Conservation (phyloP, 257 asterid species). For the Solanum lycopersicoides region DNA sequence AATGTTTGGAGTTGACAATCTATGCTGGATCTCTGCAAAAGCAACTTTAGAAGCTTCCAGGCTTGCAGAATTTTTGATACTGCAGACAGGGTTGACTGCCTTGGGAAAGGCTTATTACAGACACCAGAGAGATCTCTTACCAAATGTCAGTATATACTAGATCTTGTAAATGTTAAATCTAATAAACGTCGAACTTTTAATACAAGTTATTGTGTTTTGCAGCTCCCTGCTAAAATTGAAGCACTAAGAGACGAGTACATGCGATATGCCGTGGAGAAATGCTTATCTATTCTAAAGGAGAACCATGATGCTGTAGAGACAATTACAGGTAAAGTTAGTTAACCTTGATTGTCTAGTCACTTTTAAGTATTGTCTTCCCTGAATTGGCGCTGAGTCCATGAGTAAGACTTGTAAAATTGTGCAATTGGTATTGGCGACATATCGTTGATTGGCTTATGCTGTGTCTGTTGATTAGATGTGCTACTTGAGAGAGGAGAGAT, state of each 20-base stretch:
- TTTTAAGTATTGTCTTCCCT: not conserved
- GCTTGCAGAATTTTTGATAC: slow-evolving; percentile 71
- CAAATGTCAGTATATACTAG: slow-evolving; percentile 52
- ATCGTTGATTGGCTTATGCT: slow-evolving; percentile 14
- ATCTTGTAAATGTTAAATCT: not conserved
- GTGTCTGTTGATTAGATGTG: slow-evolving; percentile 47
- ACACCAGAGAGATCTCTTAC: slow-evolving; percentile 74
- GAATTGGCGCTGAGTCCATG: not conserved
- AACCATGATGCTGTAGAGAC: slow-evolving; percentile 71
- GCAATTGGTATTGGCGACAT: not conserved
- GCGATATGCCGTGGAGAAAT: slow-evolving; percentile 82
- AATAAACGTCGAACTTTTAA: not conserved
- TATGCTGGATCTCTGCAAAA: slow-evolving; percentile 93
- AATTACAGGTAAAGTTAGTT: slow-evolving; percentile 52
- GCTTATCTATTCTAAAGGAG: slow-evolving; percentile 57
- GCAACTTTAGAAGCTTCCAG: slow-evolving; percentile 81
- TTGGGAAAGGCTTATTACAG: slow-evolving; percentile 86
- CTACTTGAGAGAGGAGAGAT: slow-evolving; percentile 84
- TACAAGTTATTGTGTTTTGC: slow-evolving; percentile 16
- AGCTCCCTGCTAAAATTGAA: slow-evolving; percentile 89
- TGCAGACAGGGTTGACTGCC: slow-evolving; percentile 97
- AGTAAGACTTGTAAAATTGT: not conserved
- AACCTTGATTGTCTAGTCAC: slow-evolving; percentile 6
- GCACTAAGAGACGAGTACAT: slow-evolving; percentile 91
- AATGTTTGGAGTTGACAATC: slow-evolving; percentile 82